Conservation (phyloP, 108 stramenopile species). For the Cyclotella choctawhatcheeana region DNA sequence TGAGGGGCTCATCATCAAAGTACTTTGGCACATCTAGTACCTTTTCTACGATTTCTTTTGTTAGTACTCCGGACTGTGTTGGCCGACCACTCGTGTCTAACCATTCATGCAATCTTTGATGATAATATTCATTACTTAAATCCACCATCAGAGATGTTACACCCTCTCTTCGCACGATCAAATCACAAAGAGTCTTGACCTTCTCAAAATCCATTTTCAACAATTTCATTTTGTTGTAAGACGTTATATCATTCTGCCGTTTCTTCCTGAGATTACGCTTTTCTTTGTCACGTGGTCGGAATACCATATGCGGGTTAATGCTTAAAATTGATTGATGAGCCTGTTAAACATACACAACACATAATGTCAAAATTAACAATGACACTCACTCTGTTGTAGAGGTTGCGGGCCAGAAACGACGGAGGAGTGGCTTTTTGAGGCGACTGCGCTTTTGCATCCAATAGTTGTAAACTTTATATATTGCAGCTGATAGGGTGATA, state of each 20-base stretch:
- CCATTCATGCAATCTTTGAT: slow-evolving; percentile 64
- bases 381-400: slow-evolving; percentile 84
- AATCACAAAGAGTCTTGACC: slow-evolving; percentile 57
- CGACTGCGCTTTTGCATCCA: slow-evolving; percentile 92
- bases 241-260: slow-evolving; percentile 92
- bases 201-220: slow-evolving; percentile 85
- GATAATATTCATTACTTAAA: slow-evolving; percentile 70
- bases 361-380: too few relatives aligned
- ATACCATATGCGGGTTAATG: slow-evolving; percentile 94
- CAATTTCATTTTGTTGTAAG: slow-evolving; percentile 86
- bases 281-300: slow-evolving; percentile 96
- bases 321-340: too few relatives aligned
- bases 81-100: slow-evolving; percentile 70
- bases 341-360: too few relatives aligned
- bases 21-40: slow-evolving; percentile 62
- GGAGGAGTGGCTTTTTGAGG: slow-evolving; percentile 86
- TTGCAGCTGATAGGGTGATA: slow-evolving; percentile 56
- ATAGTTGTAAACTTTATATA: slow-evolving; percentile 80
- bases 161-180: slow-evolving; percentile 78
- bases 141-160: slow-evolving; percentile 57
- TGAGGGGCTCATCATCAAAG: slow-evolving; percentile 62
- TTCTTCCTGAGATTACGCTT: slow-evolving; percentile 94
- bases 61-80: slow-evolving; percentile 46
- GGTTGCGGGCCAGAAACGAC: slow-evolving; percentile 93
- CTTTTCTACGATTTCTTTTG: slow-evolving; percentile 39